These are phyloP conservation scores for Floccularia luteovirens DNA, from an alignment of 768 basidiomycete species.

Conservation along the genomic window DNA sequence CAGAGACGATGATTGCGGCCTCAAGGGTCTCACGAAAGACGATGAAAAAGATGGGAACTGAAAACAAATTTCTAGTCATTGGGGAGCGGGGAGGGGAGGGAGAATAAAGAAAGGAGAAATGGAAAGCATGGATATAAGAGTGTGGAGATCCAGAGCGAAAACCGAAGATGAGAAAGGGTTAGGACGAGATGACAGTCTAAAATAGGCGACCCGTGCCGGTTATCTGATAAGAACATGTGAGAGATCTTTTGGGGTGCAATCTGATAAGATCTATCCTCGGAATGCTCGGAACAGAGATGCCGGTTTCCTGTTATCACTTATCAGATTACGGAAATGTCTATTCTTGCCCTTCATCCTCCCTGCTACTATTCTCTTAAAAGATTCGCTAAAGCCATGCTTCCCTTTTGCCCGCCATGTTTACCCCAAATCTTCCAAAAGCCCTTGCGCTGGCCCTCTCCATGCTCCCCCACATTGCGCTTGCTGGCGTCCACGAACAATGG, in stretches of 20 bases:
- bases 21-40: conserved; percentile 93
- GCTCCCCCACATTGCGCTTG: conserved; percentile 34
- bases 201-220: neutral
- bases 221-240: conserved; percentile 16
- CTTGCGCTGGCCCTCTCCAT: conserved; percentile 23
- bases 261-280: conserved; percentile 12
- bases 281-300: neutral
- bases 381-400: neutral
- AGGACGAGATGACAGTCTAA: neutral
- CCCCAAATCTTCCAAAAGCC: conserved; percentile 10
- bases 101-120: conserved; percentile 8
- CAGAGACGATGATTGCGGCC: conserved; percentile 87
- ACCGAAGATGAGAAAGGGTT: conserved; percentile 12
- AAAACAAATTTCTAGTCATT: conserved; percentile 77
- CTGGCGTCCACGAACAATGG: conserved; percentile 70
- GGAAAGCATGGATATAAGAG: conserved; percentile 6
- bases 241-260: conserved; percentile 16
- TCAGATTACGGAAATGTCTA: conserved; percentile 11
- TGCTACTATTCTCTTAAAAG: neutral
- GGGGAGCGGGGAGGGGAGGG: conserved; percentile 8
- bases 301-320: conserved; percentile 6
- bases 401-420: conserved; percentile 2
- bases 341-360: neutral
- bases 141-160: neutral
- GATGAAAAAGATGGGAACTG: conserved; percentile 93